Evolutionary conservation across 805 yeast species (phyloP).

Genomic region (Zygoascus biomembranicola): DNA sequence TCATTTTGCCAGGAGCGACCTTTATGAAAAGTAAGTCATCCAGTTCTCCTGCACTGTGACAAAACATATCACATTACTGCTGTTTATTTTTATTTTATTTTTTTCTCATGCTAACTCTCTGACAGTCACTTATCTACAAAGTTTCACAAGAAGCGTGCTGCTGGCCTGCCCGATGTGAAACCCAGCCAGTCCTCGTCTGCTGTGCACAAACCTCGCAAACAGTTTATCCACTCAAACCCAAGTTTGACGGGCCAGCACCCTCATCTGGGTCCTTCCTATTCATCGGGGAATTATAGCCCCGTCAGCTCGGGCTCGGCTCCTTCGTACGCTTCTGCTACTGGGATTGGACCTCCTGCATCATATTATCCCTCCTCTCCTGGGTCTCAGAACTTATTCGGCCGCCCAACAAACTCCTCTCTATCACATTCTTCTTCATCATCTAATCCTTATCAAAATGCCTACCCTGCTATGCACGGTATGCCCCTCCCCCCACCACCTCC

Average conservation of each 20-base stretch:
- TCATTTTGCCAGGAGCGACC: constrained; percentile 27
- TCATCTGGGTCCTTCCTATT: neutral
- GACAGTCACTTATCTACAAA: constrained; percentile 24
- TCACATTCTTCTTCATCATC: neutral
- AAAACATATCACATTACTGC: neutral
- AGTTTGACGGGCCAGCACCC: neutral
- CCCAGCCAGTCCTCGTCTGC: neutral
- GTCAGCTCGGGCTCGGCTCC: neutral
- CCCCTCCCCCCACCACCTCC: neutral
- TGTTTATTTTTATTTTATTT: neutral
- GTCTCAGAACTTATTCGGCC: neutral
- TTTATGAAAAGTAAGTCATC: constrained; percentile 24
- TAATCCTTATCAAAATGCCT: neutral
- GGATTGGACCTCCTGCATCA: neutral
- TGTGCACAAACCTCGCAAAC: neutral
- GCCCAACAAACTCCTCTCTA: neutral
- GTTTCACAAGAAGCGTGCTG: constrained; percentile 25
- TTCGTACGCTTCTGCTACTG: neutral
- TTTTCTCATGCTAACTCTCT: neutral
- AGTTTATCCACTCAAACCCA: neutral
- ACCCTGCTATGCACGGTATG: neutral
- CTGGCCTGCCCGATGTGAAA: constrained; percentile 2
- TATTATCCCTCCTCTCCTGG: neutral
- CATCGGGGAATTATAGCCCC: neutral
- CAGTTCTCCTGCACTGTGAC: neutral